These are phyloP conservation scores for Pythium utonaiense DNA, from an alignment of 352 stramenopile genomes.

Conservation along the genomic window DNA sequence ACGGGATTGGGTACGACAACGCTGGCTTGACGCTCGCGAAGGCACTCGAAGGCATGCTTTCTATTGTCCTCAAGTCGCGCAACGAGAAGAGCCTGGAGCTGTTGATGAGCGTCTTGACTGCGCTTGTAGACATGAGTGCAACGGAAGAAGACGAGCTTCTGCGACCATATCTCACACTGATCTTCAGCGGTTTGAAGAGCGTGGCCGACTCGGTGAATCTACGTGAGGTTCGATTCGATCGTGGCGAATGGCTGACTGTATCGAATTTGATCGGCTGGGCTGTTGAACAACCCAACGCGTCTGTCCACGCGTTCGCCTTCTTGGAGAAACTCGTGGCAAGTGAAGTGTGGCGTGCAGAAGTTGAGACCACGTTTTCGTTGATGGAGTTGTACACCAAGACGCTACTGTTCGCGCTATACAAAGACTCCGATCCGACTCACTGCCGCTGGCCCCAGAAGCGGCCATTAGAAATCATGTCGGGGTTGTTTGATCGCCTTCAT, in stretches of 20 bases:
- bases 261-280: constrained; percentile 64
- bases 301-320: constrained; percentile 52
- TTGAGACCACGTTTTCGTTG: constrained; percentile 44
- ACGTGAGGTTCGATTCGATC: constrained; percentile 18
- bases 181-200: constrained; percentile 42
- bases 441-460: constrained; percentile 33
- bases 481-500: constrained; percentile 47
- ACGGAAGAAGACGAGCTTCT: constrained; percentile 49
- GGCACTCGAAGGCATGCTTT: constrained; percentile 52
- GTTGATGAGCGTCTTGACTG: constrained; percentile 39
- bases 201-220: constrained; percentile 20
- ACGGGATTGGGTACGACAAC: constrained; percentile 59
- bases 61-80: constrained; percentile 38
- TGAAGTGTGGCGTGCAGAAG: constrained; percentile 50
- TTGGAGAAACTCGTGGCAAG: constrained; percentile 56
- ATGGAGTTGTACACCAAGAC: constrained; percentile 64
- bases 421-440: constrained; percentile 14
- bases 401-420: constrained; percentile 56
- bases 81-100: constrained; percentile 31
- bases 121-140: constrained; percentile 55
- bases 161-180: constrained; percentile 54
- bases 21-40: constrained; percentile 61
- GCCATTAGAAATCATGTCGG: constrained; percentile 46
- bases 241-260: constrained; percentile 57
- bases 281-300: constrained; percentile 35